Conservation (phyloP, 345 rosid genomes). For the Acer campestre region DNA sequence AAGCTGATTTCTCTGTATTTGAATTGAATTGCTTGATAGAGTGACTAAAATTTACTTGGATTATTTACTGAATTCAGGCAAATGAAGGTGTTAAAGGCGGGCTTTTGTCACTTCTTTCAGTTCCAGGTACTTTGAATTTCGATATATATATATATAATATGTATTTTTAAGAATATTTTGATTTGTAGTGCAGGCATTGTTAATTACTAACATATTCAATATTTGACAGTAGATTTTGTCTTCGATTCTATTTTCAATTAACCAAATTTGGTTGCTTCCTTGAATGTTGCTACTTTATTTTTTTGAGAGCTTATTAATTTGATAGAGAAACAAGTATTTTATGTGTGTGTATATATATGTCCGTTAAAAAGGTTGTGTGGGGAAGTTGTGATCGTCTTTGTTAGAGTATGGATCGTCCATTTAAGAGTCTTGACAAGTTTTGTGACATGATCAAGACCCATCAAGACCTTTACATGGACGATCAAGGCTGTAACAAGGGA, state of each 20-base stretch:
- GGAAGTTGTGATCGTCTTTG: too few relatives aligned
- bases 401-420: not conserved
- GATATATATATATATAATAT: too few relatives aligned
- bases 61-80: constrained; percentile 38
- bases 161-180: not conserved
- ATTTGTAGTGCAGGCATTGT: not conserved
- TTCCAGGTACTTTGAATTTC: constrained; percentile 38
- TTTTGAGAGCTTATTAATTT: not conserved
- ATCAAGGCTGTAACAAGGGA: not conserved
- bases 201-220: not conserved
- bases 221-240: not conserved
- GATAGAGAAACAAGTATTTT: not conserved
- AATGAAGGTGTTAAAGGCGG: constrained; percentile 50
- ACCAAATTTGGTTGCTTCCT: not conserved
- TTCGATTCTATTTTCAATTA: not conserved
- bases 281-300: not conserved
- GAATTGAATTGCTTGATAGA: not conserved
- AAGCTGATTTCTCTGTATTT: not conserved
- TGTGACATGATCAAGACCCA: not conserved
- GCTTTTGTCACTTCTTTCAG: constrained; percentile 51
- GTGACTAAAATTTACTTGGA: not conserved
- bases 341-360: not conserved
- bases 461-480: not conserved
- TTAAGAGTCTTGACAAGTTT: not conserved
- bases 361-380: too few relatives aligned